Evolutionary conservation across 2,329 filamentous ascomycete species (phyloP), one percentile per base, ranked within the genome.

Genomic region (Macrophomina tecta): DNA sequence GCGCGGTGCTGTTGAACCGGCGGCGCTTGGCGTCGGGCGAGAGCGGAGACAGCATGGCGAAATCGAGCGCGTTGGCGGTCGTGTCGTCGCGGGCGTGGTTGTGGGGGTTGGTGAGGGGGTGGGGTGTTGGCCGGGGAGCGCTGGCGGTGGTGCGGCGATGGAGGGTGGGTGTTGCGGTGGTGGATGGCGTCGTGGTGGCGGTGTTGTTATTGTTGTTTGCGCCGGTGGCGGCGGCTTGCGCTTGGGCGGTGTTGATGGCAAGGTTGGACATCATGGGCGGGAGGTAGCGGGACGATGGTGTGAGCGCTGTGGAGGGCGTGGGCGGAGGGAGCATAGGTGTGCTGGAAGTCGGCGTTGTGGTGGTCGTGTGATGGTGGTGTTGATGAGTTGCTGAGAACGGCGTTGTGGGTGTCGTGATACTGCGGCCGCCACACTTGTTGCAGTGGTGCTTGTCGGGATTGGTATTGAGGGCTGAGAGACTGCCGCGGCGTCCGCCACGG

Each of bases 381-480:
- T 77, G 51, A 80, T 81, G 69, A 86, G 38, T 58, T 9, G 62
- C 45, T 3, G 38, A 5, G 56, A 77, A 84, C 0, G 88, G 87
- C 8, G 88, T 89, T 46, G 84, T 83, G 0, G 89, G 87, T 5
- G 87, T 87, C 62, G 85, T 84, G 72, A 90, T 88, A 73, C 85
- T 88, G 11, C 88, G 83, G 12, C 91, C 91, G 68, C 90, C 89
- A 71, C 91, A 94, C 82, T 89, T 92, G 40, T 84, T 82, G 75
- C 91, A 94, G 70, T 86, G 79, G 63, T 80, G 77, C 67, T 80
- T 82, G 65, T 84, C 82, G 28, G 76, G 72, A 64, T 76, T 80
- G 11, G 77, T 74, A 58, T 77, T 63, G 56, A 51, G 23, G 28
- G 60, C 28, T 9, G 64, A 53, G 7, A 63, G 14, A 55, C 65